Evolutionary conservation across 495 filamentous ascomycete species (phyloP), one percentile per base, ranked within the genome.

Genomic region (Aspergillus sparsus): DNA sequence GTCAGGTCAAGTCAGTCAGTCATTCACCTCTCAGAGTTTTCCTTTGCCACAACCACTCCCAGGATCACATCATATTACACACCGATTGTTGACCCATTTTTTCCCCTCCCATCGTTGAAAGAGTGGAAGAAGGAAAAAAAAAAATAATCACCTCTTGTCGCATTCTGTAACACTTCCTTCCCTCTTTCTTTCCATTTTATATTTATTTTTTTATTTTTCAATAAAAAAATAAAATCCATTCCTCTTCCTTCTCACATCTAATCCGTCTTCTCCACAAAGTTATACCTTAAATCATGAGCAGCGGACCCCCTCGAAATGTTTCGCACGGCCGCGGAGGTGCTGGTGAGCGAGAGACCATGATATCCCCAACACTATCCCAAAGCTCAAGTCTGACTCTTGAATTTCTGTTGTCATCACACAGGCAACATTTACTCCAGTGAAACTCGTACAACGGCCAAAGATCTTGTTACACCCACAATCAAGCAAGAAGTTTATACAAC

Each of bases 401-500:
- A 1, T 1, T 27, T 27, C 21, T 27, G 21, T 27, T 27, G 21
- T 27, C 1, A 27, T 27, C 21, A 3, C 21, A 12, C 78, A 78
- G 91, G 91, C 63, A 96, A 96, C 78, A 90, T 93, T 62, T 82
- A 80, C 66, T 82, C 83, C 62, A 75, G 80, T 55, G 72, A 83
- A 63, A 77, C 77, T 61, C 72, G 75, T 41, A 66, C 80, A 57
- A 71, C 76, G 6, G 77, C 85, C 57, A 67, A 77, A 15, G 89
- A 91, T 65, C 82, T 96, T 55, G 76, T 86, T 63, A 96, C 92
- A 4, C 93, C 93, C 0, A 89, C 85, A 45, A 85, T 97, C 68
- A 96, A 96, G 75, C 81, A 81, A 18, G 78, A 89, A 13, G 76
- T 91, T 59, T 93, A 91, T 67, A 96, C 93, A 6, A 97, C 93